These are phyloP conservation scores for Asterophora lycoperdoides DNA, from an alignment of 768 basidiomycete species.

Conservation along the genomic window DNA sequence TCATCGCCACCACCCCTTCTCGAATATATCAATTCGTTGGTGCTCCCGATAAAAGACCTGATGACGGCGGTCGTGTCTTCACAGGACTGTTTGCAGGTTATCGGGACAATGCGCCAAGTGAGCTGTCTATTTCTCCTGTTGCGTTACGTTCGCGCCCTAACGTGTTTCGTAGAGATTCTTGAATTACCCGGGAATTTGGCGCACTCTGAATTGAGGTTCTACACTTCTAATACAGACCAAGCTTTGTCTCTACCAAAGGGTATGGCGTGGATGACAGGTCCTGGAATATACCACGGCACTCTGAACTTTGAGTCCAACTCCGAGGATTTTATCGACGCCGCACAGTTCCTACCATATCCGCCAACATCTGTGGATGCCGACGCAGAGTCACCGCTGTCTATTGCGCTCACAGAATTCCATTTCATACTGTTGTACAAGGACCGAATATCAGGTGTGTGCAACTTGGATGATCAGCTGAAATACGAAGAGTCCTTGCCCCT, in stretches of 20 bases:
- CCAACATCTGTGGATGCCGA: conserved; percentile 26
- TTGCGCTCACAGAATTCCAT: conserved; percentile 89
- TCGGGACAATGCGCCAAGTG: conserved; percentile 78
- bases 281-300: conserved; percentile 84
- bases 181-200: conserved; percentile 81
- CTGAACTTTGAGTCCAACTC: conserved; percentile 65
- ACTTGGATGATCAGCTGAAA: conserved; percentile 72
- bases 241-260: conserved; percentile 63
- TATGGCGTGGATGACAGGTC: conserved; percentile 94
- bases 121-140: conserved; percentile 13
- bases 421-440: conserved; percentile 83
- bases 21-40: conserved; percentile 92
- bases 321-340: conserved; percentile 73
- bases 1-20: conserved; percentile 80
- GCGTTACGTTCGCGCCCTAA: background rate
- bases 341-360: conserved; percentile 80
- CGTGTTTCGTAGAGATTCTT: conserved; percentile 61
- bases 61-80: conserved; percentile 75
- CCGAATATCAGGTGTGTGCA: conserved; percentile 71
- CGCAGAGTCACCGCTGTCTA: conserved; percentile 60
- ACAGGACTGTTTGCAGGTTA: conserved; percentile 69
- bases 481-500: conserved; percentile 83
- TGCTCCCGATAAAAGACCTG: conserved; percentile 55
- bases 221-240: conserved; percentile 65
- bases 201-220: conserved; percentile 79